Base-by-base conservation (phyloP, 768 basidiomycete genomes). In the Pleurotus cornucopiae region DNA sequence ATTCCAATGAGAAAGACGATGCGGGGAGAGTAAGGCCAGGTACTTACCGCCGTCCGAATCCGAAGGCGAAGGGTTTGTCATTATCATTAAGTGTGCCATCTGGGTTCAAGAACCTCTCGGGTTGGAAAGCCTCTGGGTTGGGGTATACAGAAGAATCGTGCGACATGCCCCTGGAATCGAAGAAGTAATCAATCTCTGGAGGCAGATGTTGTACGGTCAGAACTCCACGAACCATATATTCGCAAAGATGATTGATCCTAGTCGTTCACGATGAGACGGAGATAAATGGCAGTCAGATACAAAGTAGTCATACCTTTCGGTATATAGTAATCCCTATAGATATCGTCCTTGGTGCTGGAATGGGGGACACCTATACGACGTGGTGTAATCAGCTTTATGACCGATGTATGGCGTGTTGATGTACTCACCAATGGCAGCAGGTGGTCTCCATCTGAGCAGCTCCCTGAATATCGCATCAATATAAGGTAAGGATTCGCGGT, bases 41-140 rank as follows among this genome's bases (percentile, higher is more conserved):
- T 13, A 9, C 49, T 23, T 45, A 65, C 67, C 67, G 49, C 14
- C 67, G 60, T 2, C 67, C 67, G 40, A 63, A 69, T 6, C 69
- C 69, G 46, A 67, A 70, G 1, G 54, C 37, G 23, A 45, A 45
- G 14, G 49, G 59, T n/a, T 57, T 65, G 2, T 52, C 60, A 21
- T 37, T 34, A 20, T 43, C 61, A 4, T 55, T 55, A 5, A 55
- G 20, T 0, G 41, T 45, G 21, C 59, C 62, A 6, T 46, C 58
- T 11, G 59, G 63, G 45, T 40, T 58, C 3, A 77, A 60, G 46
- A 71, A 80, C 11, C 78, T 68, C 16, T 73, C 71, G 9, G 78
- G 80, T 1, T 62, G 59, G 61, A 78, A 82, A 9, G 61, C 60
- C 5, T 70, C 61, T 3, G 80, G 76, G 41, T 77, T 61, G 1